Evolutionary conservation across 2,329 filamentous ascomycete genomes (phyloP).

Genomic region (Pezicula neosporulosa): DNA sequence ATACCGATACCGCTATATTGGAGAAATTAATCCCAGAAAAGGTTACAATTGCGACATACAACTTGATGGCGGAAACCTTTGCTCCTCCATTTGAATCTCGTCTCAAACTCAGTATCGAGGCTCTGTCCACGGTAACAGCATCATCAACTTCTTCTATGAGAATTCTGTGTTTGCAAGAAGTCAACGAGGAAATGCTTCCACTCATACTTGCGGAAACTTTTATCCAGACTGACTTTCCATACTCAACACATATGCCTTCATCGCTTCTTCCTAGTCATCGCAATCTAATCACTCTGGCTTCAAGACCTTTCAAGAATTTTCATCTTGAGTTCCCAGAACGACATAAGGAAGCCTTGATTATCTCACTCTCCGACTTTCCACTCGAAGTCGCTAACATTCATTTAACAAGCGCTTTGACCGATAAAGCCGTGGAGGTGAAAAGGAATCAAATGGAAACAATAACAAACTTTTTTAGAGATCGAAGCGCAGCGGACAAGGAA

Average conservation of each 20-base stretch:
- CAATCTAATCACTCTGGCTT: slow-evolving; percentile 59
- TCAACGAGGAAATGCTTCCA: slow-evolving; percentile 60
- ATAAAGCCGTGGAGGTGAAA: slow-evolving; percentile 54
- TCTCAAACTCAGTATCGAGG: slow-evolving; percentile 31
- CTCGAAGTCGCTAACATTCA: slow-evolving; percentile 56
- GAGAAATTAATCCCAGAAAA: too few species aligned
- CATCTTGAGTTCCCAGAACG: slow-evolving; percentile 48
- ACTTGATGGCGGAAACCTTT: slow-evolving; percentile 36
- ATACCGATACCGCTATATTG: too few species aligned
- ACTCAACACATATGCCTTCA: slow-evolving; percentile 7
- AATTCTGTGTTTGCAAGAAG: slow-evolving; percentile 52
- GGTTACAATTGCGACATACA: slow-evolving; percentile 30
- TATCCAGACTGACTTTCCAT: slow-evolving; percentile 38
- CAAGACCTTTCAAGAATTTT: slow-evolving; percentile 51
- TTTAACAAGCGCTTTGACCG: slow-evolving; percentile 57
- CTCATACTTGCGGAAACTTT: slow-evolving; percentile 49
- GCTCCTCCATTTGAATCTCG: slow-evolving; percentile 32
- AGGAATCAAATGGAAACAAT: slow-evolving; percentile 51
- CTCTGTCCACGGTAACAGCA: slow-evolving; percentile 26
- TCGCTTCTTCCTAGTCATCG: slow-evolving; percentile 49
- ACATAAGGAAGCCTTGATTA: slow-evolving; percentile 56
- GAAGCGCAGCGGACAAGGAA: not conserved
- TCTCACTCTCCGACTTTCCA: slow-evolving; percentile 36
- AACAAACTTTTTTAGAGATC: slow-evolving; percentile 1
- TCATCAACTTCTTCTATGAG: slow-evolving; percentile 13